These are phyloP conservation scores for Skeletonema menzelii DNA, from an alignment of 108 stramenopile genomes.

Conservation along the genomic window DNA sequence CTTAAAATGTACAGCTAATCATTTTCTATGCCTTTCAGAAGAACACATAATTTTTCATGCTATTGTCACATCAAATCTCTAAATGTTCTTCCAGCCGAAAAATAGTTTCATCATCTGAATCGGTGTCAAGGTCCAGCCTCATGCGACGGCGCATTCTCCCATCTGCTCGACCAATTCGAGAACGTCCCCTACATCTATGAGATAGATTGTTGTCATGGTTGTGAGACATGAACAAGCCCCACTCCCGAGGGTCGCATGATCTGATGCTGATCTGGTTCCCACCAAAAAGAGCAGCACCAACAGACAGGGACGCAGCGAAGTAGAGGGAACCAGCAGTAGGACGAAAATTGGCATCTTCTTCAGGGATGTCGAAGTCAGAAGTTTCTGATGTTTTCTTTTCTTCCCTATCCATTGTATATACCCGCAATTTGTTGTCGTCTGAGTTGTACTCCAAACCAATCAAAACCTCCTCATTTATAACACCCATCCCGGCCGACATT, in stretches of 20 bases:
- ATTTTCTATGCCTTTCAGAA: background rate
- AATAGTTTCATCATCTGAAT: background rate
- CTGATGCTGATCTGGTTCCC: background rate
- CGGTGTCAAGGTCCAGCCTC: background rate
- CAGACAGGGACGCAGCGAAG: background rate
- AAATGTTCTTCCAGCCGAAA: too few species aligned
- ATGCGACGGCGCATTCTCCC: background rate
- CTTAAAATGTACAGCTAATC: background rate
- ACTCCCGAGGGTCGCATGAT: background rate
- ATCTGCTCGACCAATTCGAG: background rate
- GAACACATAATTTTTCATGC: background rate
- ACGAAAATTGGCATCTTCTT: background rate
- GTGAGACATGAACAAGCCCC: background rate
- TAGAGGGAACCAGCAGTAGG: too few species aligned
- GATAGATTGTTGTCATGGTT: background rate
- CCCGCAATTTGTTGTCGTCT: background rate
- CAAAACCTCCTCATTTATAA: background rate
- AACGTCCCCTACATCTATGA: background rate
- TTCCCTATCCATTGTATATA: background rate
- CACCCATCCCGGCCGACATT: background rate
- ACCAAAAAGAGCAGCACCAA: background rate
- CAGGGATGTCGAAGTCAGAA: background rate
- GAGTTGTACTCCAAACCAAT: slow-evolving; percentile 1
- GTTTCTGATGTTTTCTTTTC: background rate
- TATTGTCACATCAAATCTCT: background rate